Evolutionary conservation across 805 yeast genomes (phyloP), one percentile per base, ranked within the genome.

Genomic region (Starmerella apis): DNA sequence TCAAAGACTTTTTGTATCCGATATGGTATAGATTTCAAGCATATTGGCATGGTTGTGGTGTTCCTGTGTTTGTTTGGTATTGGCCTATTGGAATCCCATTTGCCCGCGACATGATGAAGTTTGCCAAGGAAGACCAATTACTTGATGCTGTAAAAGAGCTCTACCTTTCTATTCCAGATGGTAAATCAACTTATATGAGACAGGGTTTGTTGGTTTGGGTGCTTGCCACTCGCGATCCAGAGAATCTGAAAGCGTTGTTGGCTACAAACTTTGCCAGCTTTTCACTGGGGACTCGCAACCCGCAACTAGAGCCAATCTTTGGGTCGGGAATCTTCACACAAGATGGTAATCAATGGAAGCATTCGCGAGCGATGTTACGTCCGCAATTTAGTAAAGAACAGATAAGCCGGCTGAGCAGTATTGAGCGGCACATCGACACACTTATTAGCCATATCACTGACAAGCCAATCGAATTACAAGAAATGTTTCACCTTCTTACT

Each of bases 311-410:
- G 23, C 65, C 65, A 9, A 46, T 66, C 25, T 55, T 67, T 16
- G 70, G 70, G 4, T 54, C 59, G 37, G 70, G 70, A 1, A 67
- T 67, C 41, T 67, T 67, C 57, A 66, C 69, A 3, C 57, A 63
- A 27, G 61, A 61, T 37, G 68, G 68, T 19, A 57, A 56, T 36
- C 63, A 61, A 19, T 67, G 71, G 71, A 60, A 62, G 44, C 70
- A 67, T 44, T 63, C 69, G 16, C 56, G 71, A 14, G 61, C 66
- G 4, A 50, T 67, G 61, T 58, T 67, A 41, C 60, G 70, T 27
- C 71, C 71, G 3, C 68, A 65, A 53, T 67, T 67, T 53, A 46
- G 60, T 36, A 54, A 63, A 2, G 63, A 62, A 35, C 68, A 64
- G 57, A 60, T 66, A 14, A 54, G 62, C n/a, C 63, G 63, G 18